Evolutionary conservation across 495 filamentous ascomycete genomes (phyloP).

Genomic region (Pseudevernia furfuracea): DNA sequence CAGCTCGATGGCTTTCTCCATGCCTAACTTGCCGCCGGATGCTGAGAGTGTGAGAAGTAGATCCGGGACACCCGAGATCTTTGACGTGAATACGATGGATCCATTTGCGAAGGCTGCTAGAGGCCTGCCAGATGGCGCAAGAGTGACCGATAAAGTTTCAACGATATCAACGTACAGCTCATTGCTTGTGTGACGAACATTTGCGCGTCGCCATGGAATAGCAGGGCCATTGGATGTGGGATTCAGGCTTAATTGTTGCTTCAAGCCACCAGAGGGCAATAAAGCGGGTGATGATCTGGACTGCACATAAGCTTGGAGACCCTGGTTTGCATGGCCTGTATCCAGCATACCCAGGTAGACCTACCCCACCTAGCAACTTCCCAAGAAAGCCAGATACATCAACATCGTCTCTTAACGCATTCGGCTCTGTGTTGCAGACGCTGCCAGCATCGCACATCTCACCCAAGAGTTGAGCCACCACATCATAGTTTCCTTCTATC

Average conservation of each 20-base stretch:
- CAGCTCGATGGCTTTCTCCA: conserved; percentile 68
- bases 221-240: conserved; percentile 42
- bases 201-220: conserved; percentile 82
- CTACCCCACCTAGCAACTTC: conserved; percentile 83
- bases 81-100: conserved; percentile 89
- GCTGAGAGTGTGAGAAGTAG: conserved; percentile 71
- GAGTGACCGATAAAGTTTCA: conserved; percentile 76
- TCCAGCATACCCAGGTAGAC: conserved; percentile 57
- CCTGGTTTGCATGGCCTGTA: not conserved
- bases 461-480: conserved; percentile 83
- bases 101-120: conserved; percentile 83
- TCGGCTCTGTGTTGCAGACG: conserved; percentile 86
- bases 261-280: conserved; percentile 37
- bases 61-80: conserved; percentile 90
- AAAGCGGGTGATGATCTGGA: conserved; percentile 39
- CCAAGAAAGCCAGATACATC: conserved; percentile 85
- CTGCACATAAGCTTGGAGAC: conserved; percentile 14
- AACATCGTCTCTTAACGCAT: conserved; percentile 84
- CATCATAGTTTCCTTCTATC: conserved; percentile 85
- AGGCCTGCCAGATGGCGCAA: conserved; percentile 82
- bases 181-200: conserved; percentile 92
- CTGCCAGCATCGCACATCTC: conserved; percentile 96
- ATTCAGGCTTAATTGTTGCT: conserved; percentile 39
- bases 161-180: conserved; percentile 96
- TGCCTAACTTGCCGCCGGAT: conserved; percentile 55